These are phyloP conservation scores for Sporothrix schenckii DNA, from an alignment of 2,329 filamentous ascomycete species.

Conservation along the genomic window DNA sequence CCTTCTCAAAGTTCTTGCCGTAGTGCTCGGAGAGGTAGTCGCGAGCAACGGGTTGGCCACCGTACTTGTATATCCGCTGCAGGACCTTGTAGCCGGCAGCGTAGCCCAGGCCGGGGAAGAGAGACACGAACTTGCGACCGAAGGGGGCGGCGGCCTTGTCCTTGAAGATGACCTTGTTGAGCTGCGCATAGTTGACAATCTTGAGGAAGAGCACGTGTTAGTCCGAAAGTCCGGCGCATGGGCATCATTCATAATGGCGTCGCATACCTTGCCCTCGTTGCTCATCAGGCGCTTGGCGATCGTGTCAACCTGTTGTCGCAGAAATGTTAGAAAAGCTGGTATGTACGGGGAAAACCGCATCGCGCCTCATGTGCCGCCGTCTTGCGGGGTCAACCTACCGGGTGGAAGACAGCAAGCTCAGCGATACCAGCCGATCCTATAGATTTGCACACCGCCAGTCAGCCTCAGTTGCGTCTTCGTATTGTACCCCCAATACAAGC, in stretches of 20 bases:
- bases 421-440: conserved; percentile 89
- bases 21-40: conserved; percentile 84
- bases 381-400: conserved; percentile 56
- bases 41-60: conserved; percentile 90
- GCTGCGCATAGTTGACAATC: conserved; percentile 62
- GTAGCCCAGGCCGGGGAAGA: conserved; percentile 96
- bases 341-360: neutral
- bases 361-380: neutral
- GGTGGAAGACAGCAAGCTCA: conserved; percentile 90
- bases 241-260: neutral
- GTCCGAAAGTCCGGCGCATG: neutral
- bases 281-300: conserved; percentile 99
- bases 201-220: conserved; percentile 38
- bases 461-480: conserved; percentile 32
- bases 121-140: conserved; percentile 82
- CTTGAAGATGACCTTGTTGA: conserved; percentile 94
- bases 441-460: conserved; percentile 33
- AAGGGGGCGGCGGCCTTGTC: conserved; percentile 74
- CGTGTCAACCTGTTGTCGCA: conserved; percentile 75
- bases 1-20: conserved; percentile 77
- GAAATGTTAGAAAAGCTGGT: neutral
- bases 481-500: neutral
- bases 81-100: conserved; percentile 96
- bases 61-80: conserved; percentile 98
- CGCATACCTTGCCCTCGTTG: conserved; percentile 76